These are phyloP conservation scores for Quercus tomentella DNA, from an alignment of 331 rosid species.

Conservation along the genomic window DNA sequence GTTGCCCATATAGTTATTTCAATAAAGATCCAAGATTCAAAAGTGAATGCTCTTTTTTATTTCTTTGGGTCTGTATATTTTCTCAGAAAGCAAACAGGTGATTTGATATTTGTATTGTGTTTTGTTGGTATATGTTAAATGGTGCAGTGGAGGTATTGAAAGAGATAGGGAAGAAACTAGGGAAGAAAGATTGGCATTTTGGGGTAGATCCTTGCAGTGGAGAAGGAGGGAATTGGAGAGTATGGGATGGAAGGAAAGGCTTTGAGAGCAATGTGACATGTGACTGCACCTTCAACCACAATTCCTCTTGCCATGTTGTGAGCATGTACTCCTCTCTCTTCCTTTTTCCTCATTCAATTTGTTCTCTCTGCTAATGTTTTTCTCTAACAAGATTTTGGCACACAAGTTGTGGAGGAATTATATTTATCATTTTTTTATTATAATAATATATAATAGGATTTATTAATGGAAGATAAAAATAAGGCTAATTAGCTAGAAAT, in stretches of 20 bases:
- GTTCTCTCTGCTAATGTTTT: not conserved
- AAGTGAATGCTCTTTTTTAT: not conserved
- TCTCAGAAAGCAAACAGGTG: not conserved
- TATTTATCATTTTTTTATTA: too few species aligned
- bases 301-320: slow-evolving; percentile 77
- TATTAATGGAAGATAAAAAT: too few species aligned
- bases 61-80: not conserved
- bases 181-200: slow-evolving; percentile 94
- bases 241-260: slow-evolving; percentile 32
- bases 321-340: slow-evolving; percentile 42
- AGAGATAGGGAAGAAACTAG: slow-evolving; percentile 67
- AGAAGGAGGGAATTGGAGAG: slow-evolving; percentile 70
- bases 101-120: not conserved
- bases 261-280: slow-evolving; percentile 57
- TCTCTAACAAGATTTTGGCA: too few species aligned
- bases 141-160: slow-evolving; percentile 64
- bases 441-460: too few species aligned
- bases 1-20: too few species aligned
- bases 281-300: slow-evolving; percentile 59
- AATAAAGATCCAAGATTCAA: not conserved
- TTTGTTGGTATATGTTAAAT: not conserved
- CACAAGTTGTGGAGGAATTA: too few species aligned
- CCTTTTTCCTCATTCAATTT: not conserved
- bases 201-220: slow-evolving; percentile 70
- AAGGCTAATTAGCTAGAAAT: too few species aligned